Evolutionary conservation across 169 alveolate species (phyloP).

Genomic region (Plasmodium yoelii): DNA sequence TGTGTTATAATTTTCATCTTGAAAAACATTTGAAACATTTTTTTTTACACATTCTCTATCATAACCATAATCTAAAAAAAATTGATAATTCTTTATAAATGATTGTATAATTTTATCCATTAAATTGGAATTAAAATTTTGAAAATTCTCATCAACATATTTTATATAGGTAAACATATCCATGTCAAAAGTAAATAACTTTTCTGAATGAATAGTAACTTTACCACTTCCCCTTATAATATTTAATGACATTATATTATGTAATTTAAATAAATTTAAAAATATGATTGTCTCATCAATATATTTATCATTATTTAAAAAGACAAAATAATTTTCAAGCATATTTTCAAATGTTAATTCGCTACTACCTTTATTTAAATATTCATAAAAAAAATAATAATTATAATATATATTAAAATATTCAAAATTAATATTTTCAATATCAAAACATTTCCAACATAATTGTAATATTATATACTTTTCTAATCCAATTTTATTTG

Average conservation of each 20-base stretch:
- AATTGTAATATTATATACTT: slow-evolving; percentile 56
- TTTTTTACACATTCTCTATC: slow-evolving; percentile 3
- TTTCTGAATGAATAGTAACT: slow-evolving; percentile 63
- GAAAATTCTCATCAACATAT: slow-evolving; percentile 70
- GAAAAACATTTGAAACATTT: neutral
- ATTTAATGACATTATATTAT: slow-evolving; percentile 51
- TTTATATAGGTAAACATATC: slow-evolving; percentile 45
- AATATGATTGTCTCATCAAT: slow-evolving; percentile 30
- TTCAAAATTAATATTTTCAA: slow-evolving; percentile 56
- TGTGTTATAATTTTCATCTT: neutral
- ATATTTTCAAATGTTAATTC: slow-evolving; percentile 56
- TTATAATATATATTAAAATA: slow-evolving; percentile 56
- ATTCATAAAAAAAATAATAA: slow-evolving; percentile 67
- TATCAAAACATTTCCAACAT: slow-evolving; percentile 73
- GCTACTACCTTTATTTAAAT: slow-evolving; percentile 23
- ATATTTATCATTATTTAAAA: slow-evolving; percentile 30
- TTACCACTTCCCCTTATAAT: slow-evolving; percentile 66
- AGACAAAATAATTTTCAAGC: slow-evolving; percentile 39
- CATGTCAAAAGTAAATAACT: slow-evolving; percentile 72
- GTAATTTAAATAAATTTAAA: slow-evolving; percentile 50
- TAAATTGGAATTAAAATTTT: slow-evolving; percentile 48
- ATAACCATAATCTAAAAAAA: slow-evolving; percentile 64
- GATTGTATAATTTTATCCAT: slow-evolving; percentile 66
- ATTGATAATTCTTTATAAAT: slow-evolving; percentile 46
- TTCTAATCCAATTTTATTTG: slow-evolving; percentile 51